Base-by-base conservation (phyloP, 225 moss, liverwort and hornwort species). In the Physcomitrellopsis africana region DNA sequence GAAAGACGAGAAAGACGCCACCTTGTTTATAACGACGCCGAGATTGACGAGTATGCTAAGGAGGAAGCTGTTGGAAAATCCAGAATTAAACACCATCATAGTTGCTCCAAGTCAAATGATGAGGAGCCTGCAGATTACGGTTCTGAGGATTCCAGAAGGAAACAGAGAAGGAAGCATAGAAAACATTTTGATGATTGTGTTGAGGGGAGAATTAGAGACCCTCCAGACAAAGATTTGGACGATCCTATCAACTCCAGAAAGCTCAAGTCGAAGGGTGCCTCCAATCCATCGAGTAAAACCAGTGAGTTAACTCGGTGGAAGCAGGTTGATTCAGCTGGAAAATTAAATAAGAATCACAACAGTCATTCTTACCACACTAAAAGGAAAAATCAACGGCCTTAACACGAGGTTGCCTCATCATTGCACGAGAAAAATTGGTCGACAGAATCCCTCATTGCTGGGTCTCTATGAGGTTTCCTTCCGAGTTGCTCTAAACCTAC, bases 61-160 rank as follows among this genome's bases (percentile, higher is more conserved):
- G 84, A 37, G 20, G 81, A 80, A 14, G 87, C 84, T 11, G 1
- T 70, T 14, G 94, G 88, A 73, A 92, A 87, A 61, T 83, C 87
- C 72, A 87, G 81, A 74, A 81, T 79, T 51, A 89, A 86, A 69
- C 84, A 91, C 73, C 92, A 89, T 66, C 82, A 85, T 58, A 94
- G 94, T 76, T 85, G 88, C 63, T 92, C 92, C n/a, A 92, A 96
- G 65, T 83, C 92, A 22, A 91, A 91, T 82, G 86, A 79, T 65
- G 95, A 90, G 70, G 89, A 83, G 79, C 72, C 80, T 69, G 62
- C 81, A 47, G 86, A 85, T 60, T 88, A 77, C 29, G 71, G 72
- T 32, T 93, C 92, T 1, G 92, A 92, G 62, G 94, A 92, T 70
- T 81, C 80, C 63, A 92, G 89, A 85, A 86, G 86, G 75, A 92